These are phyloP conservation scores for Dalbergia cultrata DNA, from an alignment of 306 rosid genomes.

Conservation along the genomic window DNA sequence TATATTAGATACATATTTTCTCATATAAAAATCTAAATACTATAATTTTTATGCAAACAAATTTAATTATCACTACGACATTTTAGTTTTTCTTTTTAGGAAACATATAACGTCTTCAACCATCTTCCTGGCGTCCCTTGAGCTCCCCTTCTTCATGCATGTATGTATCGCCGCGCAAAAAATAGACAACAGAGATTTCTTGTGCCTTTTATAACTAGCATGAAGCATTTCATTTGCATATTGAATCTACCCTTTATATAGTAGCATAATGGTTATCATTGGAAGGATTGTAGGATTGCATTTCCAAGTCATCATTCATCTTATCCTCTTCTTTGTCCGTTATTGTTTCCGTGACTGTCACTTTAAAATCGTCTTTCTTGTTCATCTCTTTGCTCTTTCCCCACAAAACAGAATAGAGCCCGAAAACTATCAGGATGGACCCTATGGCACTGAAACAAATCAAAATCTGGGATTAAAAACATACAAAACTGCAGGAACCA, in stretches of 20 bases:
- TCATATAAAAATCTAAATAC: not conserved
- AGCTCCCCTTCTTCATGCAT: not conserved
- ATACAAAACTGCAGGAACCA: not conserved
- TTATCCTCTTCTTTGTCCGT: constrained; percentile 25
- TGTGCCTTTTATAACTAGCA: not conserved
- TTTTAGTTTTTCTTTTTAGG: not conserved
- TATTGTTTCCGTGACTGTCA: not conserved
- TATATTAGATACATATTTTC: not conserved
- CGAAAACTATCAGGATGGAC: constrained; percentile 58
- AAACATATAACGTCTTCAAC: not conserved
- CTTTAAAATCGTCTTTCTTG: not conserved
- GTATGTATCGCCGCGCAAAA: not conserved
- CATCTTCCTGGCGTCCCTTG: not conserved
- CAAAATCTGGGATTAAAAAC: constrained; percentile 1
- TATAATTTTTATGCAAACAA: not conserved
- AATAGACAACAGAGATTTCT: not conserved
- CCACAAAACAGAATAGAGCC: constrained; percentile 78
- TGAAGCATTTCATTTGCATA: constrained; percentile 21
- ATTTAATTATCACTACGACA: not conserved
- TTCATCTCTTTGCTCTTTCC: constrained; percentile 70
- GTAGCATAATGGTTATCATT: not conserved
- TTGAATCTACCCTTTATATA: not conserved
- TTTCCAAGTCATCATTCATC: constrained; percentile 47
- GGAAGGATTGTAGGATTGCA: constrained; percentile 35
- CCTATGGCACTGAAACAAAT: constrained; percentile 50